phyloP scores from a whole-genome alignment of 2,329 filamentous ascomycete genomes.

The Bipolaris gigantea region DNA sequence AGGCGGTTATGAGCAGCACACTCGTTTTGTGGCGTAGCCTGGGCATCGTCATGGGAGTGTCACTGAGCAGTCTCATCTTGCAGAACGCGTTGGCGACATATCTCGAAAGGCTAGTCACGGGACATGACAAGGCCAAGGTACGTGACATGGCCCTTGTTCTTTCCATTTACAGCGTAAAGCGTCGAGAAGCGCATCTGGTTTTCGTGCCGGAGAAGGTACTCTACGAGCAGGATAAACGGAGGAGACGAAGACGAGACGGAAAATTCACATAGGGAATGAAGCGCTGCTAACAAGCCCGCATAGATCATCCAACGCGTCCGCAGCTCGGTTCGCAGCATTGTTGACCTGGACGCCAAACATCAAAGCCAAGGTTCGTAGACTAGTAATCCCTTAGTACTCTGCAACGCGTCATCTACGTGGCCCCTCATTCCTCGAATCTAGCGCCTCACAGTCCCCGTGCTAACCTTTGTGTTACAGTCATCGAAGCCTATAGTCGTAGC shows the following conservation, averaged over 20 bases:
- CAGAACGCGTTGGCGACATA: slow-evolving; percentile 69
- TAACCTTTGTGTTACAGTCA: slow-evolving; percentile 34
- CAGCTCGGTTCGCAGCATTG: slow-evolving; percentile 54
- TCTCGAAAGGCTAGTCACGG: slow-evolving; percentile 61
- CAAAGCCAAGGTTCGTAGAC: slow-evolving; percentile 49
- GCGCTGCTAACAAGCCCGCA: slow-evolving; percentile 3
- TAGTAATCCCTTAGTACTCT: neutral
- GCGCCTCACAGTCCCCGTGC: slow-evolving; percentile 22
- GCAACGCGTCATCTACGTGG: too few species aligned
- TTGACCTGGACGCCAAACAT: slow-evolving; percentile 50
- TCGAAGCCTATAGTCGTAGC: slow-evolving; percentile 45
- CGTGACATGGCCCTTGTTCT: neutral
- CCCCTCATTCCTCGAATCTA: too few species aligned
- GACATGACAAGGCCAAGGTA: slow-evolving; percentile 58
- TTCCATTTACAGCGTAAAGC: neutral
- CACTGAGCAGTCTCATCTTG: slow-evolving; percentile 69
- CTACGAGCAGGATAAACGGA: neutral
- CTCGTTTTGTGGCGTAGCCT: slow-evolving; percentile 72
- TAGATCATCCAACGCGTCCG: slow-evolving; percentile 53
- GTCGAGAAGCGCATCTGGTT: neutral
- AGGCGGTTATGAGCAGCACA: slow-evolving; percentile 62
- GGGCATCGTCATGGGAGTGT: slow-evolving; percentile 73
- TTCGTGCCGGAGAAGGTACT: too few species aligned
- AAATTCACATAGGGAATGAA: neutral
- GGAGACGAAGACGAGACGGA: neutral